Conservation (phyloP, 1,284 basidiomycete genomes). For the Tetrapyrgos nigripes region DNA sequence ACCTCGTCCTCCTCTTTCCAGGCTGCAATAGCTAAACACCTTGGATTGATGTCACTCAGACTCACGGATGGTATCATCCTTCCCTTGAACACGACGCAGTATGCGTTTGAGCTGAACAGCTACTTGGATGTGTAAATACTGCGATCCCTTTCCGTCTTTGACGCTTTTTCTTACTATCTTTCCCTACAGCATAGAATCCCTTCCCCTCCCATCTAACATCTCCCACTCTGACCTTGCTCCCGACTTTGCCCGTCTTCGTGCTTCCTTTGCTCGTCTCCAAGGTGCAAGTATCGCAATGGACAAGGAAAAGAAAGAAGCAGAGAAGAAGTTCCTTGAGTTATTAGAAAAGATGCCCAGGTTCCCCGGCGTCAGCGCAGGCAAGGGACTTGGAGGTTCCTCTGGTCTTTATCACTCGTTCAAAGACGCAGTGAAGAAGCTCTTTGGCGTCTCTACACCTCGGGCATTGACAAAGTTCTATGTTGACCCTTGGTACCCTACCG, state of each 20-base stretch:
- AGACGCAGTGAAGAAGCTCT: neutral
- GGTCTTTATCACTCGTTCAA: neutral
- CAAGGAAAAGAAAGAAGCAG: conserved; percentile 52
- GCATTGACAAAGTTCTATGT: neutral
- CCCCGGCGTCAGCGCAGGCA: too few species aligned
- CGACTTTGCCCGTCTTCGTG: conserved; percentile 53
- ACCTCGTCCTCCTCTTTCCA: conserved; percentile 1
- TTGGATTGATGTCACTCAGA: conserved; percentile 69
- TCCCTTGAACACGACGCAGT: conserved; percentile 83
- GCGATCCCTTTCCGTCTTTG: too few species aligned
- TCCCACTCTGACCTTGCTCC: conserved; percentile 27
- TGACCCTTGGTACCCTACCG: conserved; percentile 1
- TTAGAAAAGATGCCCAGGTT: conserved; percentile 24
- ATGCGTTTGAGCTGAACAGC: conserved; percentile 64
- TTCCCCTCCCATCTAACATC: conserved; percentile 39
- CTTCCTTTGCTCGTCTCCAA: conserved; percentile 58
- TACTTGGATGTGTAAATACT: conserved; percentile 65
- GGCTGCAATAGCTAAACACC: conserved; percentile 53
- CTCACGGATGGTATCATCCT: conserved; percentile 64
- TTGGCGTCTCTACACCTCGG: conserved; percentile 6
- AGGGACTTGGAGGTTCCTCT: too few species aligned
- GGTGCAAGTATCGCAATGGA: conserved; percentile 62
- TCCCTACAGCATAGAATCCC: conserved; percentile 50
- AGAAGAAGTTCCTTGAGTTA: conserved; percentile 47
- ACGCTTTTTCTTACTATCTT: conserved; percentile 7